These are phyloP conservation scores for Phyllostachys edulis DNA, from an alignment of 176 grass and related monocot genomes.

Conservation along the genomic window DNA sequence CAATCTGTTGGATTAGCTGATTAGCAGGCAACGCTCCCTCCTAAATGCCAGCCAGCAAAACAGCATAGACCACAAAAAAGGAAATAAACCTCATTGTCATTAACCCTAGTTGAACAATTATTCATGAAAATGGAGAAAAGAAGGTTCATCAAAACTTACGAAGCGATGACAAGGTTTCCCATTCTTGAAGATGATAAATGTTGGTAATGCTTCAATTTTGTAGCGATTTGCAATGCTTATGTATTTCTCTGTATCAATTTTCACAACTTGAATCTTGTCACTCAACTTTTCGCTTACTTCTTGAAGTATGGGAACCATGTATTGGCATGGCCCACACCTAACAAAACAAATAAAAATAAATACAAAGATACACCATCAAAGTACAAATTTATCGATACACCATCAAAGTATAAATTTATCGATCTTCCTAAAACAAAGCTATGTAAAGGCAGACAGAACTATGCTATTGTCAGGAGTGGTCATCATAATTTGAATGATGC, in stretches of 20 bases:
- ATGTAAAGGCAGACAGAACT: neutral
- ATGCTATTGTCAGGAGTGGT: neutral
- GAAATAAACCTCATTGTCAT: neutral
- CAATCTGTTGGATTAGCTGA: conserved; percentile 80
- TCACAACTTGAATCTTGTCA: conserved; percentile 90
- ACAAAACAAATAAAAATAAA: conserved; percentile 33
- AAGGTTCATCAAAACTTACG: conserved; percentile 47
- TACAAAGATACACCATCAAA: neutral
- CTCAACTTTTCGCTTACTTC: conserved; percentile 85
- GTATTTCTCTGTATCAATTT: conserved; percentile 99
- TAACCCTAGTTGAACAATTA: neutral
- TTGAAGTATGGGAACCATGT: conserved; percentile 93
- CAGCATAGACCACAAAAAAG: neutral
- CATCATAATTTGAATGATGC: conserved; percentile 2
- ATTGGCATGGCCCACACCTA: conserved; percentile 98
- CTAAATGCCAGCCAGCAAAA: conserved; percentile 38
- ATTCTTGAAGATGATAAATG: conserved; percentile 91
- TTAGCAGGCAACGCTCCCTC: conserved; percentile 86
- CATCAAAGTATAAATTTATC: neutral
- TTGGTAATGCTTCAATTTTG: conserved; percentile 82
- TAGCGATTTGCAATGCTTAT: conserved; percentile 73
- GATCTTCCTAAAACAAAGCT: neutral
- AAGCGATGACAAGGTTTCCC: conserved; percentile 91
- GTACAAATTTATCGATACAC: neutral
- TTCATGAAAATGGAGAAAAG: conserved; percentile 13